Percentiles rank a stretch among this genome's conserved stretches.
Conservation (phyloP, 345 rosid genomes). For the Rhizophora mangle region DNA sequence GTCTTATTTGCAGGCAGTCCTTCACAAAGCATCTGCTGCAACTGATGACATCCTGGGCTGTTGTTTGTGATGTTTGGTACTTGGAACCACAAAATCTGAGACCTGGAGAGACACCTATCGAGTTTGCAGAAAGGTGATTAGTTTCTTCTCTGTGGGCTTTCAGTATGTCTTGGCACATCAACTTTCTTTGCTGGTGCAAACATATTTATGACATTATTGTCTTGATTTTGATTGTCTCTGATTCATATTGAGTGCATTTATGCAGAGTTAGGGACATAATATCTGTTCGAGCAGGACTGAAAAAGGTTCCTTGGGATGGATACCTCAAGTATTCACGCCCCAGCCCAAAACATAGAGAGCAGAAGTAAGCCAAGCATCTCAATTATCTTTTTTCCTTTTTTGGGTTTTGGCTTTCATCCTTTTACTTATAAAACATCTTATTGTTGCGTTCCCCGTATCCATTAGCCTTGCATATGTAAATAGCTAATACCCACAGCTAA, state of each 20-base stretch:
- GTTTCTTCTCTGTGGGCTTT: not conserved
- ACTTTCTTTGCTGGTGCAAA: not conserved
- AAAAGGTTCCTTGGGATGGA: slow-evolving; percentile 99
- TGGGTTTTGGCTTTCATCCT: not conserved
- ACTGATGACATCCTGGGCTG: slow-evolving; percentile 99
- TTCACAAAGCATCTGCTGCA: slow-evolving; percentile 95
- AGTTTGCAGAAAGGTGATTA: slow-evolving; percentile 92
- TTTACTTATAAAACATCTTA: not conserved
- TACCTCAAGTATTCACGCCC: slow-evolving; percentile 93
- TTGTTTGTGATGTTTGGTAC: slow-evolving; percentile 99
- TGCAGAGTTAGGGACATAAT: slow-evolving; percentile 89
- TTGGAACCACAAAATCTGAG: slow-evolving; percentile 84
- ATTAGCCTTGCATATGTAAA: not conserved
- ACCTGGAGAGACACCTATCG: slow-evolving; percentile 87
- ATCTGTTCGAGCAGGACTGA: slow-evolving; percentile 87
- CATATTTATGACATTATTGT: not conserved
- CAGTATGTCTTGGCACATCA: not conserved
- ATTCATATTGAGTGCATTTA: slow-evolving; percentile 7
- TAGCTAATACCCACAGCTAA: not conserved
- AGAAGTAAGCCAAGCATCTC: slow-evolving; percentile 59
- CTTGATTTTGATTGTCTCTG: not conserved
- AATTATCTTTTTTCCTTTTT: not conserved
- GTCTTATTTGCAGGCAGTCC: slow-evolving; percentile 67
- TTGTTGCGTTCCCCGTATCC: not conserved
- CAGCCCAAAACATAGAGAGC: slow-evolving; percentile 89